Evolutionary conservation across 805 yeast species (phyloP), one percentile per base, ranked within the genome.

Genomic region (Candida gorgasii): DNA sequence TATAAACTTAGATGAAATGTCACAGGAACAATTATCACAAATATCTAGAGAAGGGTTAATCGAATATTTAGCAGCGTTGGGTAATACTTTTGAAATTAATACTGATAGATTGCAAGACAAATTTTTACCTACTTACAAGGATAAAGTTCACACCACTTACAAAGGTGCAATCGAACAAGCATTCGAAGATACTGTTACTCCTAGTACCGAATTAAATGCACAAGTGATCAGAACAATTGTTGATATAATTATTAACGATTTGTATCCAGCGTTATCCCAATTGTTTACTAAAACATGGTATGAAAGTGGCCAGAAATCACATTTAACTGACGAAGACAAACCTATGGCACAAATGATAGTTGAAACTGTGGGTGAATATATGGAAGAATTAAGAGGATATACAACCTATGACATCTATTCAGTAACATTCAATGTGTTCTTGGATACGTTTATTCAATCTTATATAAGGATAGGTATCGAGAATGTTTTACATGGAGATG

Each of bases 51-150:
- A 86, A 17, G 97, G 96, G 1, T 67, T 89, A 22, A 72, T 84
- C 29, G 96, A 89, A 55, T 89, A 89, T 62, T 63, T 86, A 40
- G 77, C 86, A 12, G 96, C 96, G 0, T 72, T 87, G 13, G 92
- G 90, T 2, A 89, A 89, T 62, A 93, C 90, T 51, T 95, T 86
- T 62, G 93, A 86, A 48, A 84, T 86, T 17, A 81, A 86, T 43
- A 75, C 84, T 5, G 79, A 78, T 37, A 75, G 84, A 45, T 75
- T 84, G 52, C 77, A 79, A 16, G 79, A 77, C n/a, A 70, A 80
- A 54, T 85, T 88, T 32, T 73, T 84, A 29, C 82, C 81, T 31
- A 76, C 72, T 43, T 85, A 86, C 62, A 72, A 75, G 41, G 73
- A 73, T 13, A 75, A 77, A 41, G 86, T 89, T 31, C 77, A 76